These are phyloP conservation scores for Acer campestre DNA, from an alignment of 345 rosid genomes.

Conservation along the genomic window DNA sequence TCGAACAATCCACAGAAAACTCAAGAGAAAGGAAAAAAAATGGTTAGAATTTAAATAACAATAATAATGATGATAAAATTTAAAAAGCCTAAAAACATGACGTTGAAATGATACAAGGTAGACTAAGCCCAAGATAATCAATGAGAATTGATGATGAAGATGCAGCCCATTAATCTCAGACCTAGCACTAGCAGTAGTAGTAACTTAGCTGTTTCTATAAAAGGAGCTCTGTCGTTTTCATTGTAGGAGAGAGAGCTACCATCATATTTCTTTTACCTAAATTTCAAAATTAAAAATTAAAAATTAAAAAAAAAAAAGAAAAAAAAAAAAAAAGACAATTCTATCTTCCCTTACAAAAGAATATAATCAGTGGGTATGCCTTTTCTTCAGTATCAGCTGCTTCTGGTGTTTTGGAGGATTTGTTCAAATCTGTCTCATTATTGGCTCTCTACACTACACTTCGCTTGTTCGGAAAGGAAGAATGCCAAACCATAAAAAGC, in stretches of 20 bases:
- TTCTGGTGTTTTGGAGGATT: conserved; percentile 15
- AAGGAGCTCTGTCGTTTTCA: conserved; percentile 8
- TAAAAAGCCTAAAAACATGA: conserved; percentile 23
- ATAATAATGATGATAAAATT: conserved; percentile 29
- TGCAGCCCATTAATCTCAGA: conserved; percentile 16
- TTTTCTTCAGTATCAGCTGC: background rate
- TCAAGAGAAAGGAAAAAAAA: conserved; percentile 24
- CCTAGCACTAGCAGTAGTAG: conserved; percentile 3
- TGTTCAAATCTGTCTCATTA: background rate
- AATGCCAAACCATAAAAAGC: conserved; percentile 7
- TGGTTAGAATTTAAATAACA: conserved; percentile 41
- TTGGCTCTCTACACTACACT: too few relatives aligned
- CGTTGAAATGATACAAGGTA: conserved; percentile 27
- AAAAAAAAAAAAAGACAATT: conserved; percentile 19
- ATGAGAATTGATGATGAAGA: conserved; percentile 29
- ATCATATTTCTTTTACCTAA: conserved; percentile 27
- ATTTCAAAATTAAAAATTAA: background rate
- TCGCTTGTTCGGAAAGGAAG: background rate
- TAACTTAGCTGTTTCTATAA: conserved; percentile 6
- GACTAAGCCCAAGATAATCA: conserved; percentile 28
- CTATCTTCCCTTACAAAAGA: conserved; percentile 39
- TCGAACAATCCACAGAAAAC: background rate
- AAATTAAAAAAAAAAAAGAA: background rate
- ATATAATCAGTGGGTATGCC: conserved; percentile 39
- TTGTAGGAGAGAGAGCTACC: conserved; percentile 10